Percentiles rank a stretch among this genome's conserved stretches.
Conservation (phyloP, 768 basidiomycete genomes). For the Trametes coccinea region DNA sequence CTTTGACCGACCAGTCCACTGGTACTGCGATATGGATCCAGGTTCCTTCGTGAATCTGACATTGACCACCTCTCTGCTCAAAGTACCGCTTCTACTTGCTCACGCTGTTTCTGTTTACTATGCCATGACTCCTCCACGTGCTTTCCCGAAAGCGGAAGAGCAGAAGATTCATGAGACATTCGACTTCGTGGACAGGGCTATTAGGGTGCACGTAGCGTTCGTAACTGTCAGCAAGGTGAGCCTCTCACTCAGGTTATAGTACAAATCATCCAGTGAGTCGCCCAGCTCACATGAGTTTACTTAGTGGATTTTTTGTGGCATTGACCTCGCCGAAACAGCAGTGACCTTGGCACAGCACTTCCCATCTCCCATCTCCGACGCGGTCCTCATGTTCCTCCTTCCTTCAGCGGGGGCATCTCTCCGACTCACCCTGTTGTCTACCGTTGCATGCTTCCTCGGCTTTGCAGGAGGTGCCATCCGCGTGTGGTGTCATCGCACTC, state of each 20-base stretch:
- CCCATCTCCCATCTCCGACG: background rate
- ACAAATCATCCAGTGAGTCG: too few relatives aligned
- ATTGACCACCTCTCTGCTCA: background rate
- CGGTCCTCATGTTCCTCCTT: background rate
- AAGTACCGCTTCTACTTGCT: background rate
- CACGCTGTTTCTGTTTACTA: background rate
- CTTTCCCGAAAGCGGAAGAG: background rate
- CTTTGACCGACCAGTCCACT: too few relatives aligned
- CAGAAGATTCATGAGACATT: background rate
- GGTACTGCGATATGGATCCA: too few relatives aligned
- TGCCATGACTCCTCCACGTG: background rate
- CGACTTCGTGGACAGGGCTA: background rate
- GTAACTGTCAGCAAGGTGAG: background rate
- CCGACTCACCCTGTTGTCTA: background rate
- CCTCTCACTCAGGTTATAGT: background rate
- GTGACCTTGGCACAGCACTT: background rate
- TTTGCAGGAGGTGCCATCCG: background rate
- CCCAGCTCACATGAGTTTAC: too few relatives aligned
- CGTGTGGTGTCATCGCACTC: conserved; percentile 9
- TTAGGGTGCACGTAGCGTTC: background rate
- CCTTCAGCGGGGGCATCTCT: background rate
- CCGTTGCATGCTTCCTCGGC: background rate
- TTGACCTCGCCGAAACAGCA: background rate
- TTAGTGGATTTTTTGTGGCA: background rate
- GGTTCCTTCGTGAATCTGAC: too few relatives aligned